Base-by-base conservation (phyloP, 2,329 filamentous ascomycete species). In the Phoma herbarum region DNA sequence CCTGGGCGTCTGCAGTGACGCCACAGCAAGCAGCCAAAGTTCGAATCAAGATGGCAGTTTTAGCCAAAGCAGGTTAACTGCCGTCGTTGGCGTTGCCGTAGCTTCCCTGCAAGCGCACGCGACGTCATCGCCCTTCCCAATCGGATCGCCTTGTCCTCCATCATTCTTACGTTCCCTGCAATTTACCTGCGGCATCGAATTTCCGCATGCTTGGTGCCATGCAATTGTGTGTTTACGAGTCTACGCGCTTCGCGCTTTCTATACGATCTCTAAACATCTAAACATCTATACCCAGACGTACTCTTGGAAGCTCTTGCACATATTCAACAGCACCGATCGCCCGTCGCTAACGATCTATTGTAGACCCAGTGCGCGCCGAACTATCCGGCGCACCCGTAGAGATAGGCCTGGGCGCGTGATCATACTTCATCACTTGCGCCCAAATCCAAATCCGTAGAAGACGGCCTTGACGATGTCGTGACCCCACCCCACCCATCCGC, bases 401-500 rank as follows among this genome's bases (percentile, higher is more conserved):
- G 18, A 25, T 4, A 43, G 44, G 44, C 16, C 37, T 45, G 22
- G 28, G 44, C 39, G 58, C 48, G 52, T 60, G 51, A 52, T 39
- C 29, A 37, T 20, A 11, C 25, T 37, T 35, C 22, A 57, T 60
- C 39, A 56, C 29, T 46, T 55, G 9, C 64, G 62, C 22, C 62
- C 59, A 39, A 68, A 57, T 12, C 71, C 71, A n/a, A 74, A 23
- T 42, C 58, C 60, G 31, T 71, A 69, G n/a, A 69, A 57, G 26
- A 71, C 60, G 18, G 67, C 62, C 61, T 71, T 72, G 50, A 74
- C 56, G 6, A 83, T 61, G 55, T 83, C 81, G 52, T 61, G 60
- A 2, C 71, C 67, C 74, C 82, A 82, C 2, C 84, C 86, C 31
- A 74, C 60, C 86, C 85, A 89, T 0, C 86, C 86, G 63, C 81